Conservation (phyloP, 805 yeast species). For the Candida maris region DNA sequence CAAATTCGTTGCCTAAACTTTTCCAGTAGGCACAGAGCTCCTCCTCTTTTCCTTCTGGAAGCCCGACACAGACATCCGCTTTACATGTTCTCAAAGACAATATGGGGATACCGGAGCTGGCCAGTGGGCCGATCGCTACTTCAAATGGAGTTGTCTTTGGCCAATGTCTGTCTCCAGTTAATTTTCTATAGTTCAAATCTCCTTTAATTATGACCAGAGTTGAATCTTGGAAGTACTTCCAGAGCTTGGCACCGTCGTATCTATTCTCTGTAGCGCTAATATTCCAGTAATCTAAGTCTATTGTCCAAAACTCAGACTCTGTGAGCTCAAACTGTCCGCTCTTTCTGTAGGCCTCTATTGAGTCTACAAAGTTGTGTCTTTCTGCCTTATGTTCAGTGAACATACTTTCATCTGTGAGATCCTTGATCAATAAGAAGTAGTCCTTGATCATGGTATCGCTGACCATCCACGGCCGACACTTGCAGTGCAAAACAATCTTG, state of each 20-base stretch:
- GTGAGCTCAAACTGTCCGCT: constrained; percentile 48
- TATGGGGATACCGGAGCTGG: constrained; percentile 56
- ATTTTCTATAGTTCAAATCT: constrained; percentile 90
- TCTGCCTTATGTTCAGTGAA: constrained; percentile 50
- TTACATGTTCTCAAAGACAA: constrained; percentile 88
- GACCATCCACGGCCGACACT: constrained; percentile 94
- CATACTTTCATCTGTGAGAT: constrained; percentile 48
- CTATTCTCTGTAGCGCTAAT: constrained; percentile 48
- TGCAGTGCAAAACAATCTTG: constrained; percentile 77
- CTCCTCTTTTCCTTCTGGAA: constrained; percentile 69
- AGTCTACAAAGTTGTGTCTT: constrained; percentile 44
- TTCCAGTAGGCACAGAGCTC: constrained; percentile 57
- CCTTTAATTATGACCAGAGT: constrained; percentile 85
- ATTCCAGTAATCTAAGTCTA: constrained; percentile 70
- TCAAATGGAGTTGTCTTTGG: constrained; percentile 71
- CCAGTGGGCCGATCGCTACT: constrained; percentile 66
- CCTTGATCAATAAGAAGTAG: constrained; percentile 53
- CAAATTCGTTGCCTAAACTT: constrained; percentile 55
- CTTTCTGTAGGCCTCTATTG: constrained; percentile 40
- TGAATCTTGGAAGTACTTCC: constrained; percentile 58
- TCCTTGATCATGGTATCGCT: constrained; percentile 91
- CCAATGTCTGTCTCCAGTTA: constrained; percentile 92
- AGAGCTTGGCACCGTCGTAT: constrained; percentile 59
- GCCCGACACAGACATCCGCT: constrained; percentile 92
- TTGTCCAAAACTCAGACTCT: constrained; percentile 84